phyloP scores from a whole-genome alignment of 2,329 filamentous ascomycete genomes.

The Neonectria coccinea region DNA sequence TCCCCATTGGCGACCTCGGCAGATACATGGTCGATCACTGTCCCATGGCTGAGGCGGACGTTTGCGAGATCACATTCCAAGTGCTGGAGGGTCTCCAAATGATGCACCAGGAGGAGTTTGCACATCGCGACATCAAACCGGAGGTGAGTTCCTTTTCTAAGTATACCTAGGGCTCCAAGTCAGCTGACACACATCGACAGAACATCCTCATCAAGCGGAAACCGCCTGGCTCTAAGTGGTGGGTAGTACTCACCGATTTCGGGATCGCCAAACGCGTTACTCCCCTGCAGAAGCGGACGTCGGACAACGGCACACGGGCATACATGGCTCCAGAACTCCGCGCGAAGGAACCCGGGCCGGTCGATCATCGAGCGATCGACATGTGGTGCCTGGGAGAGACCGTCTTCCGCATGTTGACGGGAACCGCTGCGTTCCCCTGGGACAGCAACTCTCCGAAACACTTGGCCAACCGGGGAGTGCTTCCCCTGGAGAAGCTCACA shows the following conservation, averaged over 20 bases:
- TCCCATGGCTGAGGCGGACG: slow-evolving; percentile 34
- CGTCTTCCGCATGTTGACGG: slow-evolving; percentile 28
- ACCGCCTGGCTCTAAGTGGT: slow-evolving; percentile 30
- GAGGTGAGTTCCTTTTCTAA: slow-evolving; percentile 14
- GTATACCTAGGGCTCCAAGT: background rate
- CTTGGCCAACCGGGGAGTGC: too few species aligned
- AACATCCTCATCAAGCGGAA: slow-evolving; percentile 39
- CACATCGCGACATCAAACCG: slow-evolving; percentile 43
- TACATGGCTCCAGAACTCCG: slow-evolving; percentile 40
- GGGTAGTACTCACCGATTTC: slow-evolving; percentile 41
- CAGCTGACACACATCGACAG: slow-evolving; percentile 7
- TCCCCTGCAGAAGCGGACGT: slow-evolving; percentile 2
- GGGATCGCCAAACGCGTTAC: slow-evolving; percentile 40
- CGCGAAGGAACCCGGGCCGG: background rate
- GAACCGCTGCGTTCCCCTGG: slow-evolving; percentile 2
- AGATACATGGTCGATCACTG: slow-evolving; percentile 23
- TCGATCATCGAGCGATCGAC: slow-evolving; percentile 32
- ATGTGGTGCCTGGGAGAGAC: slow-evolving; percentile 43
- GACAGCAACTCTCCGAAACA: background rate
- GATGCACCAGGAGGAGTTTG: slow-evolving; percentile 42
- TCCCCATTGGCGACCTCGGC: slow-evolving; percentile 38
- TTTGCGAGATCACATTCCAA: slow-evolving; percentile 33
- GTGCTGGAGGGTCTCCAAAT: slow-evolving; percentile 32
- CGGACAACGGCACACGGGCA: slow-evolving; percentile 23
- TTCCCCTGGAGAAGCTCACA: background rate